Conservation (phyloP, 2,329 filamentous ascomycete species). For the Xylariaceae sp. region DNA sequence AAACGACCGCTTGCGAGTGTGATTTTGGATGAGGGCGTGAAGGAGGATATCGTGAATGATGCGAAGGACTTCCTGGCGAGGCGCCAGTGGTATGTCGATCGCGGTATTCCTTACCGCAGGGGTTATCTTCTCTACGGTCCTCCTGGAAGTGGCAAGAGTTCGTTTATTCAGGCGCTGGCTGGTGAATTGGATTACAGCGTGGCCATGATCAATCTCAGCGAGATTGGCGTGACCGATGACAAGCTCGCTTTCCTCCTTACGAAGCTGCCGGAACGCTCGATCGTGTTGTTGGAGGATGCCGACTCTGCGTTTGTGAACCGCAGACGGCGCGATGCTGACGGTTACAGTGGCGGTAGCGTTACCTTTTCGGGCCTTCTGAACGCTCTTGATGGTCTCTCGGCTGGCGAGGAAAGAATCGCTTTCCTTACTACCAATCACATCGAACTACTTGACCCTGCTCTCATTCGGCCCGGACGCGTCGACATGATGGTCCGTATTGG, state of each 20-base stretch:
- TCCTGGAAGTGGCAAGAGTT: constrained; percentile 88
- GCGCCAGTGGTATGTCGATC: constrained; percentile 83
- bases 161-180: constrained; percentile 91
- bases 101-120: constrained; percentile 87
- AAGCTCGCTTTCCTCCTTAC: constrained; percentile 80
- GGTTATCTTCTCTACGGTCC: constrained; percentile 87
- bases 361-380: constrained; percentile 91
- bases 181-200: constrained; percentile 91
- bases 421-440: constrained; percentile 95
- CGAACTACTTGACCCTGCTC: constrained; percentile 78
- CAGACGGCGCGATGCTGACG: constrained; percentile 69
- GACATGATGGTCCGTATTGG: constrained; percentile 90
- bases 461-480: constrained; percentile 85
- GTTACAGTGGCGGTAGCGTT: constrained; percentile 80
- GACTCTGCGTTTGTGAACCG: constrained; percentile 87
- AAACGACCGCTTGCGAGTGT: constrained; percentile 88
- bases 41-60: constrained; percentile 73
- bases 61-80: constrained; percentile 75
- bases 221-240: constrained; percentile 85
- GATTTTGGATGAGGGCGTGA: constrained; percentile 80
- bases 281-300: constrained; percentile 82
- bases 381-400: constrained; percentile 84
- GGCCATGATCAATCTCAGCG: constrained; percentile 85
- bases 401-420: constrained; percentile 86
- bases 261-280: constrained; percentile 74